A percentile compares a stretch with the other conserved stretches of the same genome.
These are phyloP conservation scores for Heliamphora pulchella DNA, from an alignment of 179 eudicot genomes.

Conservation along the genomic window DNA sequence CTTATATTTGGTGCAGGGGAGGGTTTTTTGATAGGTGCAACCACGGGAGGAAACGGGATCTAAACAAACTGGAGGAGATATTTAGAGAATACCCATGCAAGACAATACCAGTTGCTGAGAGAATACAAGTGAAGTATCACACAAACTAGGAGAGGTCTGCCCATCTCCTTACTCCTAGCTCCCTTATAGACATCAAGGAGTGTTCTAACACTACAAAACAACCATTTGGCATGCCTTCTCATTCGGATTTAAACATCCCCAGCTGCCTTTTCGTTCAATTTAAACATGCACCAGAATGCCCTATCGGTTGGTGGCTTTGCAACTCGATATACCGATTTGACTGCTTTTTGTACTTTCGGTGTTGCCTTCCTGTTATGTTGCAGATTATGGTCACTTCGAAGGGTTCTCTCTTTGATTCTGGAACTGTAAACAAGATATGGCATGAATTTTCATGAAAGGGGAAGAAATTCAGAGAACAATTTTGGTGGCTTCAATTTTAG, in stretches of 20 bases:
- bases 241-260: neutral
- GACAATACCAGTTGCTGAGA: no score
- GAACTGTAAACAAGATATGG: neutral
- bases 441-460: neutral
- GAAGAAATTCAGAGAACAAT: neutral
- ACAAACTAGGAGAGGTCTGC: no score
- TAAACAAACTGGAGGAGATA: no score
- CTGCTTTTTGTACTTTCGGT: neutral
- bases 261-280: neutral
- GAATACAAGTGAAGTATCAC: no score
- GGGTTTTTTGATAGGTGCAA: neutral
- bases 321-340: neutral
- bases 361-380: neutral
- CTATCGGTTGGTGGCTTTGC: neutral
- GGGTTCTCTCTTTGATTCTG: neutral
- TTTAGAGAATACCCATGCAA: no score
- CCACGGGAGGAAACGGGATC: no score
- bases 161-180: no score
- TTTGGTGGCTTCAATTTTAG: neutral
- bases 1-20: neutral
- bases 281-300: neutral
- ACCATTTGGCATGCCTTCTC: no score
- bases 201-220: no score
- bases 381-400: conserved; percentile 9
- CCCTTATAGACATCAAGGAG: no score